A percentile compares a stretch with the other conserved stretches of the same genome.
phyloP scores from a whole-genome alignment of 441 rosid genomes.

The Aquilaria agallochum region DNA sequence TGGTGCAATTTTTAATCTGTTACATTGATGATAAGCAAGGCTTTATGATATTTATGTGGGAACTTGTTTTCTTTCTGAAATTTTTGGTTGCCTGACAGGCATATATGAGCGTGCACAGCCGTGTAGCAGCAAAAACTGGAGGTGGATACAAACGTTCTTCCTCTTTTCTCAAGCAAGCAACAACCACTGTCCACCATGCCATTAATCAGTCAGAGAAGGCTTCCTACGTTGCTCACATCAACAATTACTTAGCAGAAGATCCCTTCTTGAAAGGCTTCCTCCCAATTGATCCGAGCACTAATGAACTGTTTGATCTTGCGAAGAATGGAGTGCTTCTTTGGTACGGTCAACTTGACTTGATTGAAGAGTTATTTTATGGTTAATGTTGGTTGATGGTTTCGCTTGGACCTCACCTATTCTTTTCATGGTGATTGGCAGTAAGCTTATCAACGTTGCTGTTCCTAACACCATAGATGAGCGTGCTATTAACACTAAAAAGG shows the following conservation, averaged over 20 bases:
- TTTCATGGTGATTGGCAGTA: slow-evolving; percentile 52
- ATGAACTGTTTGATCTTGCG: slow-evolving; percentile 82
- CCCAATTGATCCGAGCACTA: slow-evolving; percentile 78
- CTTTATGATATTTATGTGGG: neutral
- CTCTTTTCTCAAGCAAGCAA: slow-evolving; percentile 80
- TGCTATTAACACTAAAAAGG: slow-evolving; percentile 86
- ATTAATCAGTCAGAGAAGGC: slow-evolving; percentile 87
- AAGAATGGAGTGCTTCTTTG: slow-evolving; percentile 98
- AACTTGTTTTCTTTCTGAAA: neutral
- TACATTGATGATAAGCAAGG: neutral
- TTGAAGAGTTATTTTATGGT: slow-evolving; percentile 1
- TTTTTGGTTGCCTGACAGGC: slow-evolving; percentile 47
- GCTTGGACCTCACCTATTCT: slow-evolving; percentile 11
- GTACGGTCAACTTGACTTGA: slow-evolving; percentile 28
- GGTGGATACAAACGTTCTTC: slow-evolving; percentile 59
- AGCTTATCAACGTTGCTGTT: slow-evolving; percentile 97
- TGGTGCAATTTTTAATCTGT: slow-evolving; percentile 1
- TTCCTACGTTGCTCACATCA: slow-evolving; percentile 91
- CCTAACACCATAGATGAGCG: slow-evolving; percentile 99
- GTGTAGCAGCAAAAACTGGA: slow-evolving; percentile 63
- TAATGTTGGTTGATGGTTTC: slow-evolving; percentile 7
- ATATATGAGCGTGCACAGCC: slow-evolving; percentile 61
- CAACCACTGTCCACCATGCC: slow-evolving; percentile 89
- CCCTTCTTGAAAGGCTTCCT: slow-evolving; percentile 75
- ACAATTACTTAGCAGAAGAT: slow-evolving; percentile 79